These are phyloP conservation scores for Asterella californica DNA, from an alignment of 225 moss, liverwort and hornwort genomes.

Conservation along the genomic window DNA sequence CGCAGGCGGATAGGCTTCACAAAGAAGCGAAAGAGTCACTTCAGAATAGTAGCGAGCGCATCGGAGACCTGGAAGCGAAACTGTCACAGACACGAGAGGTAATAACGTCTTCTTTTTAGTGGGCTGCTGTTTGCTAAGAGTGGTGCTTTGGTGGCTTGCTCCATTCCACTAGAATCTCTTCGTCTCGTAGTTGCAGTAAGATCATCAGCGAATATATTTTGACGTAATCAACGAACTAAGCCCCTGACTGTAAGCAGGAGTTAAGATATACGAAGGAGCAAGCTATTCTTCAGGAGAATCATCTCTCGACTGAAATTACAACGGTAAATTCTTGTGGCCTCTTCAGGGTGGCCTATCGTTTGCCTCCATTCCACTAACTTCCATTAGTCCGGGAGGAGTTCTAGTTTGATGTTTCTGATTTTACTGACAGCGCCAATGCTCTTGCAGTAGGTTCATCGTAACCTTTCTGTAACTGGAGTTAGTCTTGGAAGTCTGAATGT, in stretches of 20 bases:
- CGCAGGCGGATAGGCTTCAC: constrained; percentile 65
- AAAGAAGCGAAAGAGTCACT: constrained; percentile 62
- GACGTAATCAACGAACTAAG: no score
- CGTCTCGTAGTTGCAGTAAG: not conserved
- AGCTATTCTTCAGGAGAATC: constrained; percentile 72
- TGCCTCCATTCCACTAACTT: no score
- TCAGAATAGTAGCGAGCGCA: constrained; percentile 62
- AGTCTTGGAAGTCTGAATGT: not conserved
- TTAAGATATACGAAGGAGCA: constrained; percentile 78
- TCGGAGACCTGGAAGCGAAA: constrained; percentile 73
- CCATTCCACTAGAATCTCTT: not conserved
- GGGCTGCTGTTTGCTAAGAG: not conserved
- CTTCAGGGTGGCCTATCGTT: not conserved
- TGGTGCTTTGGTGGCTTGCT: not conserved
- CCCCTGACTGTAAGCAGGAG: constrained; percentile 46
- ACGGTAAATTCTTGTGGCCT: constrained; percentile 47
- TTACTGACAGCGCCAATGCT: not conserved
- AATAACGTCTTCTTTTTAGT: not conserved
- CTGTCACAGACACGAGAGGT: constrained; percentile 82
- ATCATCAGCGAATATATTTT: no score
- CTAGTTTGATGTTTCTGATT: not conserved
- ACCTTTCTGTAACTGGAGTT: not conserved
- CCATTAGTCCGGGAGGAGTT: not conserved
- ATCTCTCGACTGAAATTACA: constrained; percentile 77
- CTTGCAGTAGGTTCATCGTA: not conserved